phyloP scores from a whole-genome alignment of 108 stramenopile genomes.

The Conticribra guillardii region DNA sequence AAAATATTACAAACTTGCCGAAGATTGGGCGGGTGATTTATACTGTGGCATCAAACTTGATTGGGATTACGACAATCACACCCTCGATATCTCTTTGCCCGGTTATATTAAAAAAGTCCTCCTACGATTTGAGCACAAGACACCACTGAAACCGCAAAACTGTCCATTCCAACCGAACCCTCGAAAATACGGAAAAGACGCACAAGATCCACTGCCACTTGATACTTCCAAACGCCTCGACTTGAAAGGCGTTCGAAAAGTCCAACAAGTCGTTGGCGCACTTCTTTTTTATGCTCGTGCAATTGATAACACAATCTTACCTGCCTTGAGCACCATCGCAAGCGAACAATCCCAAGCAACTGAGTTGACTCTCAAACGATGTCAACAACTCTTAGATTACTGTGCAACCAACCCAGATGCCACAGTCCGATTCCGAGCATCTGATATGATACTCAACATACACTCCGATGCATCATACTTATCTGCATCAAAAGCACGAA shows the following conservation, averaged over 20 bases:
- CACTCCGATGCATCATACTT: constrained; percentile 43
- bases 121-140: constrained; percentile 37
- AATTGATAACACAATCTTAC: constrained; percentile 42
- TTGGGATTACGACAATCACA: constrained; percentile 49
- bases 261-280: constrained; percentile 49
- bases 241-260: constrained; percentile 6
- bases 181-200: constrained; percentile 40
- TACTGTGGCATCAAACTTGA: constrained; percentile 48
- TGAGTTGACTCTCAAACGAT: constrained; percentile 1
- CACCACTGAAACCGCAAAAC: constrained; percentile 43
- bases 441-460: constrained; percentile 46
- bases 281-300: constrained; percentile 56
- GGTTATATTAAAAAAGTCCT: constrained; percentile 36
- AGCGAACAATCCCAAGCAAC: constrained; percentile 33
- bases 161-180: constrained; percentile 25
- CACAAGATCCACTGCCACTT: constrained; percentile 24
- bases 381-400: constrained; percentile 49
- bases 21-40: constrained; percentile 35
- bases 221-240: constrained; percentile 33
- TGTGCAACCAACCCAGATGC: constrained; percentile 51
- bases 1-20: constrained; percentile 26
- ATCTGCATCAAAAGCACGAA: constrained; percentile 35
- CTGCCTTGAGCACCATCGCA: constrained; percentile 34
- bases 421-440: constrained; percentile 36
- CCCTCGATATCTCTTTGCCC: constrained; percentile 21